phyloP scores from a whole-genome alignment of 164 flowering plant genomes.

The Vitis vinifera region DNA sequence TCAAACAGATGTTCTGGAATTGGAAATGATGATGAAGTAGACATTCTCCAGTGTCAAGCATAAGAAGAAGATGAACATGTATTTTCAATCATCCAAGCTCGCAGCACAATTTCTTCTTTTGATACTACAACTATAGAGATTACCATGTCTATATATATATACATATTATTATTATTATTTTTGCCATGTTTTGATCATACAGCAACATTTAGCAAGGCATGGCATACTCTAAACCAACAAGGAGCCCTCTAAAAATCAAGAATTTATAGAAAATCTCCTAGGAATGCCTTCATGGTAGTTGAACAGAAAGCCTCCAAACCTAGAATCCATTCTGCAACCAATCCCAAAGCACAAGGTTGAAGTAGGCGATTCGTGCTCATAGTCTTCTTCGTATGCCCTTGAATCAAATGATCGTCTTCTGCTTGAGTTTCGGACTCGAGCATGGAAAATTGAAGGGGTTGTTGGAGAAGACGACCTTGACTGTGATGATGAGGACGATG shows the following conservation, averaged over 20 bases:
- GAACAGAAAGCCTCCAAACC: conserved; percentile 18
- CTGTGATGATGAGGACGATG: conserved; percentile 12
- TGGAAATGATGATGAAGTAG: no score
- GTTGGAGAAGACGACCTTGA: conserved; percentile 20
- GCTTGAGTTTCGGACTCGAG: not conserved
- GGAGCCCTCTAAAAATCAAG: not conserved
- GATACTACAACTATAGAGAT: no score
- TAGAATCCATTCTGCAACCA: conserved; percentile 5
- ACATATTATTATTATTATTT: no score
- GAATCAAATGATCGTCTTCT: conserved; percentile 7
- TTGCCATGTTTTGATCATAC: no score
- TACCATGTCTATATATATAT: no score
- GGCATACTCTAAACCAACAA: not conserved
- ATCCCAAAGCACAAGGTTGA: conserved; percentile 18
- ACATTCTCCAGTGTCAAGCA: no score
- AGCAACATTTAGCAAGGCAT: no score
- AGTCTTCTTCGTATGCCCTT: conserved; percentile 5
- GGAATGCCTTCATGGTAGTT: conserved; percentile 18
- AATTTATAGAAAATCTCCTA: conserved; percentile 1
- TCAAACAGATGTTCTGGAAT: no score
- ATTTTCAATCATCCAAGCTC: no score
- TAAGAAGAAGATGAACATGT: no score
- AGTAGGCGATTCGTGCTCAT: conserved; percentile 9
- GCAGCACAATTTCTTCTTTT: no score
- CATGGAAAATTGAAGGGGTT: conserved; percentile 9